A percentile compares a stretch with the other conserved stretches of the same genome.
Evolutionary conservation across 2,329 filamentous ascomycete species (phyloP).

Genomic region (Cytospora chrysosperma): DNA sequence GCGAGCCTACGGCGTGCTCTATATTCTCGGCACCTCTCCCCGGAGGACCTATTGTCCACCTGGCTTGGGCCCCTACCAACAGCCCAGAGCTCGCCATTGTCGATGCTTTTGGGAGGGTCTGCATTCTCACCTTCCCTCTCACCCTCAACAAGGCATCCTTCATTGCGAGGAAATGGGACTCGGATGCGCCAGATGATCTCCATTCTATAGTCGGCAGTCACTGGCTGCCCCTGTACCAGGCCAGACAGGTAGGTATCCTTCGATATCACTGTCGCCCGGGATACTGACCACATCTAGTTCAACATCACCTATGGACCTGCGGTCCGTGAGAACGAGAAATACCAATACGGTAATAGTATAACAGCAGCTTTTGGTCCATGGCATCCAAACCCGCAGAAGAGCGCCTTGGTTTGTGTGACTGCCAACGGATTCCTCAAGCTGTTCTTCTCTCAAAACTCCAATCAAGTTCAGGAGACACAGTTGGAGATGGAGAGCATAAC

Average conservation of each 20-base stretch:
- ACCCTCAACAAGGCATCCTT: constrained; percentile 69
- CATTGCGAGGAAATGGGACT: constrained; percentile 58
- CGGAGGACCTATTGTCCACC: constrained; percentile 69
- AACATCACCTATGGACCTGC: constrained; percentile 59
- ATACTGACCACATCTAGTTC: constrained; percentile 35
- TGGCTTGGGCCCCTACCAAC: constrained; percentile 74
- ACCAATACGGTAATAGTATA: constrained; percentile 67
- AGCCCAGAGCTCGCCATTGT: constrained; percentile 80
- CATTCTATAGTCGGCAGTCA: constrained; percentile 78
- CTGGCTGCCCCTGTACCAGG: constrained; percentile 70
- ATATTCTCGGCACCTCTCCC: constrained; percentile 61
- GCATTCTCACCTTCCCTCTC: constrained; percentile 69
- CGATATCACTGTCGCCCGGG: neutral
- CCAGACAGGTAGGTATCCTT: constrained; percentile 38
- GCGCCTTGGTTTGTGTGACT: constrained; percentile 75
- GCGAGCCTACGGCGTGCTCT: constrained; percentile 65
- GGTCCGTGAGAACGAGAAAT: constrained; percentile 60
- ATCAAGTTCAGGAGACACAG: constrained; percentile 68
- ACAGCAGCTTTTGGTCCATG: constrained; percentile 68
- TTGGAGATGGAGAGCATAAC: constrained; percentile 73
- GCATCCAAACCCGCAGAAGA: constrained; percentile 69
- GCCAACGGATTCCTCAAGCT: constrained; percentile 71
- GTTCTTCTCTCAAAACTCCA: constrained; percentile 73
- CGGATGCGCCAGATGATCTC: constrained; percentile 72
- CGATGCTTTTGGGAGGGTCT: constrained; percentile 75